These are phyloP conservation scores for Pythium pyrilobum DNA, from an alignment of 352 stramenopile species.

Conservation along the genomic window DNA sequence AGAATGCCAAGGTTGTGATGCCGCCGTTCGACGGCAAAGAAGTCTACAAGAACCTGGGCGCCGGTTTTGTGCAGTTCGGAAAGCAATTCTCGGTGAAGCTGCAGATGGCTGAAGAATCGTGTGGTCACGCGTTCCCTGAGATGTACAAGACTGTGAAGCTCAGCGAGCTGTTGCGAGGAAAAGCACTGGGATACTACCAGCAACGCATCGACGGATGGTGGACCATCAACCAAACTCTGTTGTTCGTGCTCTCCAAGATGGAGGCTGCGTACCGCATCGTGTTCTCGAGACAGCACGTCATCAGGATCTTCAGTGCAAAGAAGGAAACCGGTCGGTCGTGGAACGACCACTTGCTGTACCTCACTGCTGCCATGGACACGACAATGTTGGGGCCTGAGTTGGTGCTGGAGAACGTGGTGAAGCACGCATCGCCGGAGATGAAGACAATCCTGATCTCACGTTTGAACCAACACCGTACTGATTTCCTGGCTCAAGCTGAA, in stretches of 20 bases:
- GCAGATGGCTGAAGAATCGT: neutral
- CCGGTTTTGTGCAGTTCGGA: neutral
- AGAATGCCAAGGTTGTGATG: neutral
- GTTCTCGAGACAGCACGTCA: neutral
- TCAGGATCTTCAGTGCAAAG: neutral
- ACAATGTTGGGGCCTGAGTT: neutral
- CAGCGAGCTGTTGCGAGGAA: neutral
- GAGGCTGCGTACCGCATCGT: neutral
- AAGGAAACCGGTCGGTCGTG: neutral
- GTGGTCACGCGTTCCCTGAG: neutral
- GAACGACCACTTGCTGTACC: constrained; percentile 9
- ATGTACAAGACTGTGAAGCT: neutral
- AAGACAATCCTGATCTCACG: neutral
- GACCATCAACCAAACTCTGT: neutral
- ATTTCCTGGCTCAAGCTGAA: constrained; percentile 6
- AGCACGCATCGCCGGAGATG: constrained; percentile 6
- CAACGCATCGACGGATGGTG: constrained; percentile 1
- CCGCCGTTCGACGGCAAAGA: neutral
- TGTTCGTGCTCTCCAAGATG: neutral
- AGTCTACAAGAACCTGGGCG: neutral
- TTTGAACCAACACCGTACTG: neutral
- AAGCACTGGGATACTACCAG: neutral
- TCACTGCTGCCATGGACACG: constrained; percentile 1
- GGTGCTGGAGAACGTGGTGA: constrained; percentile 8
- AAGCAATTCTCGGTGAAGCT: neutral